Conservation (phyloP, 371 early-diverging fungal species). For the Mortierella sp. region DNA sequence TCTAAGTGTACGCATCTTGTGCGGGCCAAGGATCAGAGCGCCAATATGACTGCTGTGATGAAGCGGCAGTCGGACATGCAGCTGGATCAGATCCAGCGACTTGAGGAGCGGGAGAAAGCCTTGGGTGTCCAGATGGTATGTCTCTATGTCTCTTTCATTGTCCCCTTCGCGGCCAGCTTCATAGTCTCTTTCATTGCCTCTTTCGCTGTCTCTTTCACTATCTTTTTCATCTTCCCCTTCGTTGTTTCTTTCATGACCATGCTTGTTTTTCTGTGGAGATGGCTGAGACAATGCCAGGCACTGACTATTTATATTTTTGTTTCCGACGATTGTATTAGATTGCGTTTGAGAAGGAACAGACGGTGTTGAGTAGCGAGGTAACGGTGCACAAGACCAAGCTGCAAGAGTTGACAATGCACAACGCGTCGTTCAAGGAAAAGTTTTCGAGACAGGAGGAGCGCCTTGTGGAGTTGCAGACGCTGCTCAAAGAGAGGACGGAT, state of each 20-base stretch:
- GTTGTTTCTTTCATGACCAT: neutral
- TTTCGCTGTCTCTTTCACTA: neutral
- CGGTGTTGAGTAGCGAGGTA: slow-evolving; percentile 26
- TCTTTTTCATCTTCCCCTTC: neutral
- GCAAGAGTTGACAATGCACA: slow-evolving; percentile 45
- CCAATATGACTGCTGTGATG: slow-evolving; percentile 74
- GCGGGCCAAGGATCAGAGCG: slow-evolving; percentile 77
- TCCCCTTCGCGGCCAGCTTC: no score
- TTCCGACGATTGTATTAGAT: slow-evolving; percentile 30
- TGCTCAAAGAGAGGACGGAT: slow-evolving; percentile 69
- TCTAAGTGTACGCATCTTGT: slow-evolving; percentile 61
- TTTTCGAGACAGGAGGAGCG: slow-evolving; percentile 51
- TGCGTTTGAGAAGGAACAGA: slow-evolving; percentile 49
- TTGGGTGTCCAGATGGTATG: slow-evolving; percentile 70
- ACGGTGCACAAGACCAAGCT: slow-evolving; percentile 37
- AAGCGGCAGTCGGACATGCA: slow-evolving; percentile 86
- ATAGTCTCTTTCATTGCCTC: neutral
- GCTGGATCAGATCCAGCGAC: slow-evolving; percentile 79
- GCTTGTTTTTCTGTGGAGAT: neutral
- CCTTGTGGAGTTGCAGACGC: slow-evolving; percentile 60
- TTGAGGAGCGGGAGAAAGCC: slow-evolving; percentile 84
- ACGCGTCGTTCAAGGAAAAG: slow-evolving; percentile 48
- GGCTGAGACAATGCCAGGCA: neutral
- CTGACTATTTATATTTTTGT: neutral
- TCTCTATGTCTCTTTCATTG: neutral